Evolutionary conservation across 106 monocot species (phyloP).

Genomic region (Apostasia ramifera): DNA sequence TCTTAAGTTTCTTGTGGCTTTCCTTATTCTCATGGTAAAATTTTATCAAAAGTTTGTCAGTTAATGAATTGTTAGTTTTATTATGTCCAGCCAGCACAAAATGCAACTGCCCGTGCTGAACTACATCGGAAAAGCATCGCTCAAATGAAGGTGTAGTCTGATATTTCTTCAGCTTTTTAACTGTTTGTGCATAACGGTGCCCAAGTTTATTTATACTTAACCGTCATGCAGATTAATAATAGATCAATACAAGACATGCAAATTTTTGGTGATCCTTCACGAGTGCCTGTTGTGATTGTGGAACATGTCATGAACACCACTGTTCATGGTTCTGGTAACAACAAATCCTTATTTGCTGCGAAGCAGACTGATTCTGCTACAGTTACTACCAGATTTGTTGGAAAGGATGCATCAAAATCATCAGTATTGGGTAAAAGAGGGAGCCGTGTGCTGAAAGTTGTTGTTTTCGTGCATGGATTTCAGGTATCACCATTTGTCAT

Average conservation of each 20-base stretch:
- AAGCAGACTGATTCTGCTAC: slow-evolving; percentile 28
- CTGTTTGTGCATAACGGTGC: neutral
- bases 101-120: slow-evolving; percentile 62
- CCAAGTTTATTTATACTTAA: neutral
- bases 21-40: neutral
- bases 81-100: slow-evolving; percentile 59
- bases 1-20: too few species aligned
- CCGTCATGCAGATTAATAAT: slow-evolving; percentile 63
- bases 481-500: slow-evolving; percentile 37
- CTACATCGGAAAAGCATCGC: slow-evolving; percentile 91
- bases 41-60: neutral
- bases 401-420: slow-evolving; percentile 20
- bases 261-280: slow-evolving; percentile 86
- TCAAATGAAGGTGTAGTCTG: slow-evolving; percentile 73
- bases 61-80: slow-evolving; percentile 12
- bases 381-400: slow-evolving; percentile 15
- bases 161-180: neutral
- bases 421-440: slow-evolving; percentile 30
- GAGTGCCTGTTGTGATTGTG: slow-evolving; percentile 71
- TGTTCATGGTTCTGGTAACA: slow-evolving; percentile 34
- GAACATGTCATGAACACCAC: slow-evolving; percentile 78
- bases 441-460: slow-evolving; percentile 48
- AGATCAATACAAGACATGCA: slow-evolving; percentile 90
- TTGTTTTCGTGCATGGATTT: slow-evolving; percentile 99
- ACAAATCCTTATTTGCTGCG: slow-evolving; percentile 17